Conservation (phyloP, 106 monocot genomes). For the Xerophyta viscosa region DNA sequence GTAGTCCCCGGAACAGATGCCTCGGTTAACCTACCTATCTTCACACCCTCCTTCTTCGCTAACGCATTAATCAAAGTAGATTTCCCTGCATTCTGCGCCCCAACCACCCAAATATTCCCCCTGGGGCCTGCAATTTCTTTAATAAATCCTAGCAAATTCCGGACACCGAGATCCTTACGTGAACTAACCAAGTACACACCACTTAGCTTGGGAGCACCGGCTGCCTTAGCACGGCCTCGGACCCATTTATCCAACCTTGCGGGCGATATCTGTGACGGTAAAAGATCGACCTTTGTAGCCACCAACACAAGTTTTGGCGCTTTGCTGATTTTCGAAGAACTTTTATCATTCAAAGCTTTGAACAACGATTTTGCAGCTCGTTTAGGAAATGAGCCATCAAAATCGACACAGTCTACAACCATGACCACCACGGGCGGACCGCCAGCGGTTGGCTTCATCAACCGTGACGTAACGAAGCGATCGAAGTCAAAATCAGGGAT, state of each 20-base stretch:
- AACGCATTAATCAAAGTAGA: conserved; percentile 91
- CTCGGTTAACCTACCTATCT: conserved; percentile 67
- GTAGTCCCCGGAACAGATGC: conserved; percentile 95
- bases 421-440: conserved; percentile 71
- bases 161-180: conserved; percentile 73
- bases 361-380: conserved; percentile 89
- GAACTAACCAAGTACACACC: conserved; percentile 80
- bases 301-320: conserved; percentile 79
- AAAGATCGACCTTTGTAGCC: conserved; percentile 82
- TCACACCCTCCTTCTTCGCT: conserved; percentile 71
- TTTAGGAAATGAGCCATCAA: conserved; percentile 93
- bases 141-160: conserved; percentile 74
- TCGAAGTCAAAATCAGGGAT: conserved; percentile 98
- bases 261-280: conserved; percentile 82
- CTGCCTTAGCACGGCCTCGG: conserved; percentile 64
- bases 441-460: conserved; percentile 54
- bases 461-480: conserved; percentile 46
- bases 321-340: conserved; percentile 26
- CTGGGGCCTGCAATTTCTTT: conserved; percentile 80
- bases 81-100: conserved; percentile 98
- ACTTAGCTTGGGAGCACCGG: conserved; percentile 74
- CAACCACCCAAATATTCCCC: conserved; percentile 94
- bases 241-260: conserved; percentile 90
- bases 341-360: conserved; percentile 57
- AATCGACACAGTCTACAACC: conserved; percentile 88